Percentiles rank a stretch among this genome's conserved stretches.
Conservation (phyloP, 2,329 filamentous ascomycete species). For the Verticillium albo-atrum region DNA sequence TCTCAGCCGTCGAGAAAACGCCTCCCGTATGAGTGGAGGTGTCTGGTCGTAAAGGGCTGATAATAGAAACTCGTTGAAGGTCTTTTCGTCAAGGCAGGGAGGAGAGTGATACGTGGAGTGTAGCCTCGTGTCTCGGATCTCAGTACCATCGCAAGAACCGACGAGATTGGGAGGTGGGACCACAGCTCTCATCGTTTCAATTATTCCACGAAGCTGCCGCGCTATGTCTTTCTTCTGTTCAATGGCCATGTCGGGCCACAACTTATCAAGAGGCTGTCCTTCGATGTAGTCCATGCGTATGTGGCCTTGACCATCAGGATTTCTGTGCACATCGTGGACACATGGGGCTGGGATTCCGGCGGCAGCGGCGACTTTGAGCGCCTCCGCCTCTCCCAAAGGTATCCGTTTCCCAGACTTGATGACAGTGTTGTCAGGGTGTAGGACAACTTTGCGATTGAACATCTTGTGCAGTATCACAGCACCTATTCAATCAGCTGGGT, state of each 20-base stretch:
- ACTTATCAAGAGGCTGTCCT: conserved; percentile 18
- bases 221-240: conserved; percentile 16
- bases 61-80: conserved; percentile 20
- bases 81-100: conserved; percentile 15
- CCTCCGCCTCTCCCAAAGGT: conserved; percentile 19
- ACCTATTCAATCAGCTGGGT: conserved; percentile 11
- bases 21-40: conserved; percentile 13
- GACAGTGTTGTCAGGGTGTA: conserved; percentile 16
- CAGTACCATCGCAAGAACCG: conserved; percentile 18
- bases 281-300: conserved; percentile 20
- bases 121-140: conserved; percentile 19
- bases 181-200: conserved; percentile 18
- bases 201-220: conserved; percentile 18
- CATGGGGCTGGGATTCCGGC: conserved; percentile 17
- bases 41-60: conserved; percentile 8
- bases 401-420: conserved; percentile 20
- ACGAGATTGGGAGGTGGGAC: conserved; percentile 15
- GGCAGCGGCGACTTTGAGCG: conserved; percentile 13
- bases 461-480: conserved; percentile 14
- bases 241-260: conserved; percentile 17
- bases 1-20: conserved; percentile 17
- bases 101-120: conserved; percentile 15
- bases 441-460: conserved; percentile 16
- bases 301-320: conserved; percentile 11
- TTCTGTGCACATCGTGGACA: conserved; percentile 11